Evolutionary conservation across 257 asterid species (phyloP).

Genomic region (Fraxinus pennsylvanica): DNA sequence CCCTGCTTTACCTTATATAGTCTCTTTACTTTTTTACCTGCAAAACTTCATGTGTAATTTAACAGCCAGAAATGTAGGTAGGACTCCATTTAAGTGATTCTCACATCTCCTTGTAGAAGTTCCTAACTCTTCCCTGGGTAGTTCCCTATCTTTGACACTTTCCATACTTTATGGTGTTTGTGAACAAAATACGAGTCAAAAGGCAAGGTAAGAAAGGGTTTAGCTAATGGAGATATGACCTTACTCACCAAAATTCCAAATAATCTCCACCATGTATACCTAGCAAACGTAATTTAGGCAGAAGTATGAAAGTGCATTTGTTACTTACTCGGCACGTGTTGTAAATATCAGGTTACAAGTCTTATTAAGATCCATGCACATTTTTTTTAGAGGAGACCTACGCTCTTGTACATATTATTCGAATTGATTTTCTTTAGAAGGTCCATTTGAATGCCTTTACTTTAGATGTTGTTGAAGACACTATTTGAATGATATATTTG

Average conservation of each 20-base stretch:
- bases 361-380: neutral
- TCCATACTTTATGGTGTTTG: too few relatives aligned
- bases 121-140: slow-evolving; percentile 5
- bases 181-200: too few relatives aligned
- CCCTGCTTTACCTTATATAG: slow-evolving; percentile 10
- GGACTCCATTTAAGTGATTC: slow-evolving; percentile 3
- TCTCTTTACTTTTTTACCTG: neutral
- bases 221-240: too few relatives aligned
- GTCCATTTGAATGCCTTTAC: neutral
- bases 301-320: neutral
- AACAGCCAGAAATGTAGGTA: neutral
- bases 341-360: neutral
- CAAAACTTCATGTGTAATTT: neutral
- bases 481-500: neutral
- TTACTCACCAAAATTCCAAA: neutral
- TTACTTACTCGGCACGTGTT: neutral
- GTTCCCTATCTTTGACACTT: slow-evolving; percentile 10
- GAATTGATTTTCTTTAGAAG: neutral
- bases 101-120: slow-evolving; percentile 17
- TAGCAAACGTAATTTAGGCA: neutral
- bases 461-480: neutral
- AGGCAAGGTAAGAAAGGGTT: too few relatives aligned
- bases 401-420: neutral
- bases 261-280: neutral
- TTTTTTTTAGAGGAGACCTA: neutral